These are phyloP conservation scores for Colletotrichum lupini DNA, from an alignment of 2,329 filamentous ascomycete species.

Conservation along the genomic window DNA sequence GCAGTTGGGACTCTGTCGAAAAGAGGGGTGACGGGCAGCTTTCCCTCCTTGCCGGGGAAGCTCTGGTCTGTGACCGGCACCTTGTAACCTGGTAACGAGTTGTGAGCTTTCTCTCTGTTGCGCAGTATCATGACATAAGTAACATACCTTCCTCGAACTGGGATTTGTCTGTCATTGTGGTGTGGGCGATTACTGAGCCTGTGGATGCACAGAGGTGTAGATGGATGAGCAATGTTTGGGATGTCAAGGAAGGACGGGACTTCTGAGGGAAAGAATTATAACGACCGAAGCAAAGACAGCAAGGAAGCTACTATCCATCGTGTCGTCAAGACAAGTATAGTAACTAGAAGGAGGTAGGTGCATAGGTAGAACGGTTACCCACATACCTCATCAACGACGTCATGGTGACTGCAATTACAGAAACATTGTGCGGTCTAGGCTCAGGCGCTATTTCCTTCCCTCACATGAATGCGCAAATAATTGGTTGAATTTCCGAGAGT, in stretches of 20 bases:
- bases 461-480: neutral
- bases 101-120: neutral
- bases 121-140: too few species aligned
- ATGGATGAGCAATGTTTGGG: too few species aligned
- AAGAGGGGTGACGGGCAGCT: constrained; percentile 67
- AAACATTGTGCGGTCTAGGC: constrained; percentile 20
- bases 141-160: constrained; percentile 38
- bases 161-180: constrained; percentile 27
- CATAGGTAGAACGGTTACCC: constrained; percentile 8
- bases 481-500: neutral
- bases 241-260: too few species aligned
- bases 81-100: constrained; percentile 45
- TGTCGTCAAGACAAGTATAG: constrained; percentile 7
- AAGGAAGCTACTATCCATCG: neutral
- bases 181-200: neutral
- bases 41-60: constrained; percentile 55
- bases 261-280: neutral
- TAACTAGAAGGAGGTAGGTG: neutral
- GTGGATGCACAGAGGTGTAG: neutral
- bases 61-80: constrained; percentile 53
- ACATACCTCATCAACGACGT: constrained; percentile 36
- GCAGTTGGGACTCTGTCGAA: constrained; percentile 75
- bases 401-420: constrained; percentile 31
- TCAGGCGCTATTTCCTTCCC: neutral
- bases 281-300: neutral